Evolutionary conservation across 352 stramenopile species (phyloP).

Genomic region (Thraustochytrium striatum): DNA sequence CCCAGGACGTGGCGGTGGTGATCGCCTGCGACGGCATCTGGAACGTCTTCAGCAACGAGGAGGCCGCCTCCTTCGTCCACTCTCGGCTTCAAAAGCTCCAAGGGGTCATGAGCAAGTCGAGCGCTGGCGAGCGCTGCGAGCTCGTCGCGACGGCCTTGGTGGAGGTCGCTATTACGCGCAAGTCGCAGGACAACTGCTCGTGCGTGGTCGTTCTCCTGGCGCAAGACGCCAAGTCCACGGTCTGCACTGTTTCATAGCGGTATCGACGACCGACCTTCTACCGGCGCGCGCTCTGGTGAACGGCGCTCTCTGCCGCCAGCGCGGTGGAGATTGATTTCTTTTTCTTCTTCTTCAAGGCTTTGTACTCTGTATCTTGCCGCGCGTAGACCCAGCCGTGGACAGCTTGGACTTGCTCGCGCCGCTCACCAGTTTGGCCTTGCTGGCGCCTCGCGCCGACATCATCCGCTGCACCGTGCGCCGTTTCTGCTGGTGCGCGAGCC

Average conservation of each 20-base stretch:
- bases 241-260: neutral
- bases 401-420: too few species aligned
- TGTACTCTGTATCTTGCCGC: too few species aligned
- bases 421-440: too few species aligned
- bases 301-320: too few species aligned
- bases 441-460: too few species aligned
- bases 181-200: conserved; percentile 34
- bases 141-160: neutral
- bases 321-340: too few species aligned
- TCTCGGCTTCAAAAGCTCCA: neutral
- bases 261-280: too few species aligned
- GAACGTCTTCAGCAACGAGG: conserved; percentile 1
- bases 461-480: neutral
- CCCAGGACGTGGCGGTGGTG: neutral
- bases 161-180: neutral
- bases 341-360: too few species aligned
- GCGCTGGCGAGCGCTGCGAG: neutral
- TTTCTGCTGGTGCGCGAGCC: neutral
- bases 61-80: neutral
- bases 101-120: neutral
- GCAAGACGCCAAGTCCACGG: neutral
- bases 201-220: neutral
- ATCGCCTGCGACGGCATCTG: conserved; percentile 38
- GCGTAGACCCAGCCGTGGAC: too few species aligned
- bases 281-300: too few species aligned